phyloP scores from a whole-genome alignment of 169 alveolate species.

The Plasmodium cynomolgi region DNA sequence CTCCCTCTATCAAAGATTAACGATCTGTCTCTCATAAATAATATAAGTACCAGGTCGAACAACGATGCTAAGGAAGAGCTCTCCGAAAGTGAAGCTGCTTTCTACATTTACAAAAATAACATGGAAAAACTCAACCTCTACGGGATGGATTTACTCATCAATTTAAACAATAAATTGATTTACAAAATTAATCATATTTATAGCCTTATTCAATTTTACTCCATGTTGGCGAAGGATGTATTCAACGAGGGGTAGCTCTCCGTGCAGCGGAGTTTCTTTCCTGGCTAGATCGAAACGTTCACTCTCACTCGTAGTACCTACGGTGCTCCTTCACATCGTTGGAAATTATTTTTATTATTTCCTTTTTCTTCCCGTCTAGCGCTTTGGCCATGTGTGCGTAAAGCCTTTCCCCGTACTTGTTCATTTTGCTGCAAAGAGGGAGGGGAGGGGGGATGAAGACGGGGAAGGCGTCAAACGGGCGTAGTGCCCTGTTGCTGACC shows the following conservation, averaged over 20 bases:
- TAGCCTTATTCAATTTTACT: slow-evolving; percentile 45
- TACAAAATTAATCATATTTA: slow-evolving; percentile 49
- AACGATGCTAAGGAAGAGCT: slow-evolving; percentile 11
- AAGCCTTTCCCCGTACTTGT: slow-evolving; percentile 22
- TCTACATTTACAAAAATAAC: slow-evolving; percentile 40
- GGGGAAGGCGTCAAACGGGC: background rate
- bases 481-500: background rate
- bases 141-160: slow-evolving; percentile 44
- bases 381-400: slow-evolving; percentile 17
- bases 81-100: slow-evolving; percentile 20
- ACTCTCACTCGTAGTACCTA: slow-evolving; percentile 36
- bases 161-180: slow-evolving; percentile 20
- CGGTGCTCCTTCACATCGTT: slow-evolving; percentile 42
- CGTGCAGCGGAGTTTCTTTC: background rate
- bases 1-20: slow-evolving; percentile 44
- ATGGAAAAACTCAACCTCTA: slow-evolving; percentile 43
- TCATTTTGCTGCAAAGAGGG: slow-evolving; percentile 30
- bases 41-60: slow-evolving; percentile 28
- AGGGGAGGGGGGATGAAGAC: background rate
- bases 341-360: slow-evolving; percentile 54
- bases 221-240: slow-evolving; percentile 43
- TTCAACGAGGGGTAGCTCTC: slow-evolving; percentile 7
- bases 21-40: slow-evolving; percentile 51
- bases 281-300: too few relatives aligned
- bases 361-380: slow-evolving; percentile 46